These are phyloP conservation scores for Suaeda aralocaspica DNA, from an alignment of 148 eudicot species.

Conservation along the genomic window DNA sequence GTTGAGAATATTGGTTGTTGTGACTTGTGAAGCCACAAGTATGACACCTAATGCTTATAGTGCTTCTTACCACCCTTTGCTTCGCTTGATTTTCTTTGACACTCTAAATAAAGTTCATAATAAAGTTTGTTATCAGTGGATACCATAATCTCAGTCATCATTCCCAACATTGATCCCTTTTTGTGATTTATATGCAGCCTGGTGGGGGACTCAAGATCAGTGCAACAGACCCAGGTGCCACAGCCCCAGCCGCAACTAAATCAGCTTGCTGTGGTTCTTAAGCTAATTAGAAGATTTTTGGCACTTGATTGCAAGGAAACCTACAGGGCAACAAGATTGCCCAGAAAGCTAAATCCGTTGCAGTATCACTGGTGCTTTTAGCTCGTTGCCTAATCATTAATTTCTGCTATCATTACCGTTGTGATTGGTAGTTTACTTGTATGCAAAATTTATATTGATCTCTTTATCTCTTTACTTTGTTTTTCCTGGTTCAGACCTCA, in stretches of 20 bases:
- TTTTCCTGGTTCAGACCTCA: slow-evolving; percentile 7
- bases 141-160: not conserved
- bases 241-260: slow-evolving; percentile 54
- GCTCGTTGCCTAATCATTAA: slow-evolving; percentile 29
- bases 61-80: not conserved
- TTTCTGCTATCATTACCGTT: slow-evolving; percentile 24
- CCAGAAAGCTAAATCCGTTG: slow-evolving; percentile 25
- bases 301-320: not conserved
- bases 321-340: slow-evolving; percentile 17
- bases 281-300: slow-evolving; percentile 19
- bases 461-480: slow-evolving; percentile 7
- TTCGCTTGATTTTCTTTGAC: not conserved
- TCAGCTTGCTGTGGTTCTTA: slow-evolving; percentile 83
- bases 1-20: not conserved
- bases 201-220: slow-evolving; percentile 61
- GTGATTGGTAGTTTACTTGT: slow-evolving; percentile 23
- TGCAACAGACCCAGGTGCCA: slow-evolving; percentile 46
- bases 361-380: slow-evolving; percentile 33
- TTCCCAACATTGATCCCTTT: not conserved
- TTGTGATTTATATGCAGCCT: slow-evolving; percentile 43
- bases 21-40: too few relatives aligned
- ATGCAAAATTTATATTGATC: slow-evolving; percentile 17
- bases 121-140: not conserved
- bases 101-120: not conserved
- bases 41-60: too few relatives aligned